Evolutionary conservation across 2,329 filamentous ascomycete genomes (phyloP).

Genomic region (Claviceps sp.): DNA sequence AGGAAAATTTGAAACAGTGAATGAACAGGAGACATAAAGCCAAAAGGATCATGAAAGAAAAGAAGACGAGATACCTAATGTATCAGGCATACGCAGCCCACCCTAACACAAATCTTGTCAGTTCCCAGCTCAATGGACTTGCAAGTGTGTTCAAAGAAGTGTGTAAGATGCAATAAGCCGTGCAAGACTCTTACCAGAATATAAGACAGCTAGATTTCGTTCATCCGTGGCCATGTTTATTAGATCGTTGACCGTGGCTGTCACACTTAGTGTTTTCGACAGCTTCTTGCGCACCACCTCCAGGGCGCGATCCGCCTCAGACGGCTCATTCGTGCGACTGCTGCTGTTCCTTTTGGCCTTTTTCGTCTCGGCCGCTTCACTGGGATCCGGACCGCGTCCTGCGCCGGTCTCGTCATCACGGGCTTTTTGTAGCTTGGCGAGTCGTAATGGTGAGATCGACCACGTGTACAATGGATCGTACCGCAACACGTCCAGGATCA

Average conservation of each 20-base stretch:
- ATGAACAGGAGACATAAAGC: neutral
- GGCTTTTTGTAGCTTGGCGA: slow-evolving; percentile 51
- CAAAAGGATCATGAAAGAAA: neutral
- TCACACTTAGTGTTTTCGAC: slow-evolving; percentile 83
- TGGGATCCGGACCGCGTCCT: slow-evolving; percentile 23
- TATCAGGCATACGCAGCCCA: slow-evolving; percentile 33
- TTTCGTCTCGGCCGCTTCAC: slow-evolving; percentile 26
- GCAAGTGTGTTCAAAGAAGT: too few relatives aligned
- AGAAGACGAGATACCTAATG: neutral
- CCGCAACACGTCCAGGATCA: slow-evolving; percentile 90
- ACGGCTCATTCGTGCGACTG: slow-evolving; percentile 38
- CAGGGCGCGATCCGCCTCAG: slow-evolving; percentile 80
- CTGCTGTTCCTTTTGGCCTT: slow-evolving; percentile 20
- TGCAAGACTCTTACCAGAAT: slow-evolving; percentile 45
- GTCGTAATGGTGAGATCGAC: slow-evolving; percentile 64
- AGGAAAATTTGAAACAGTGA: neutral
- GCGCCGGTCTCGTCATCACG: slow-evolving; percentile 31
- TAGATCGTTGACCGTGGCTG: slow-evolving; percentile 89
- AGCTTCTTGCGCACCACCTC: slow-evolving; percentile 94
- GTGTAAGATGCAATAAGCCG: too few relatives aligned
- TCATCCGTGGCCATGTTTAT: slow-evolving; percentile 95
- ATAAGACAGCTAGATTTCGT: slow-evolving; percentile 80
- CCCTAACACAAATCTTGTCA: slow-evolving; percentile 18
- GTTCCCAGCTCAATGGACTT: slow-evolving; percentile 1
- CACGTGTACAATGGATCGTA: slow-evolving; percentile 96